Conservation (phyloP, 768 basidiomycete species). For the Panaeolus papilionaceus region DNA sequence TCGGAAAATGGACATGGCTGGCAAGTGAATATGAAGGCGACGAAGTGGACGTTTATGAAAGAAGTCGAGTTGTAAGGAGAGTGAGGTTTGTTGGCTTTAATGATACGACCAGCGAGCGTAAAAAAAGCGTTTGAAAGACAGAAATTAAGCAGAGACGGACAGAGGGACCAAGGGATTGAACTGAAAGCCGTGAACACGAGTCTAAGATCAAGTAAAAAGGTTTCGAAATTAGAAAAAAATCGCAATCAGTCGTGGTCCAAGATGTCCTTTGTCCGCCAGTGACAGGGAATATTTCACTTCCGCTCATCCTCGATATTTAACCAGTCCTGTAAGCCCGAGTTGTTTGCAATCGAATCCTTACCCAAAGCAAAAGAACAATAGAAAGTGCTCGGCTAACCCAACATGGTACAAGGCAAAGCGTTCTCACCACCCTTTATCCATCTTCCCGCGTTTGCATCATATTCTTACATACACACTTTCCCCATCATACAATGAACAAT, state of each 20-base stretch:
- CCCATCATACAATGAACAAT: background rate
- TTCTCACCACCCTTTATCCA: background rate
- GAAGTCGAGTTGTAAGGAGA: constrained; percentile 13
- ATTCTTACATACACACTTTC: background rate
- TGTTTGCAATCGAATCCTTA: constrained; percentile 16
- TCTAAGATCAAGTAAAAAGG: background rate
- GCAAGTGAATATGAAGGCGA: constrained; percentile 4
- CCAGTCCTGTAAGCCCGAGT: background rate
- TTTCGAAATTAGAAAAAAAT: background rate
- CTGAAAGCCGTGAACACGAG: constrained; percentile 18
- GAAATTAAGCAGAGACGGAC: constrained; percentile 4
- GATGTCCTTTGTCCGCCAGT: constrained; percentile 35
- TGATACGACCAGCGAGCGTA: constrained; percentile 13
- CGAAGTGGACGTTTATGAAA: constrained; percentile 13
- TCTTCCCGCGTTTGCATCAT: background rate
- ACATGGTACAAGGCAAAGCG: background rate
- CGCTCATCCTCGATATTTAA: constrained; percentile 8
- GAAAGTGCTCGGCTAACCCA: constrained; percentile 7
- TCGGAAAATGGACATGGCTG: constrained; percentile 15
- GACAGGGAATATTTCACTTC: constrained; percentile 28
- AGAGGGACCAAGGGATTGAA: constrained; percentile 16
- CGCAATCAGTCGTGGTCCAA: constrained; percentile 15
- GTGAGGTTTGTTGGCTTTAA: constrained; percentile 8
- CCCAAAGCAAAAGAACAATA: constrained; percentile 15
- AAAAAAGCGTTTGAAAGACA: constrained; percentile 8